A percentile compares a stretch with the other conserved stretches of the same genome.
Evolutionary conservation across 2,329 filamentous ascomycete genomes (phyloP).

Genomic region (Cladorrhinum sp.): DNA sequence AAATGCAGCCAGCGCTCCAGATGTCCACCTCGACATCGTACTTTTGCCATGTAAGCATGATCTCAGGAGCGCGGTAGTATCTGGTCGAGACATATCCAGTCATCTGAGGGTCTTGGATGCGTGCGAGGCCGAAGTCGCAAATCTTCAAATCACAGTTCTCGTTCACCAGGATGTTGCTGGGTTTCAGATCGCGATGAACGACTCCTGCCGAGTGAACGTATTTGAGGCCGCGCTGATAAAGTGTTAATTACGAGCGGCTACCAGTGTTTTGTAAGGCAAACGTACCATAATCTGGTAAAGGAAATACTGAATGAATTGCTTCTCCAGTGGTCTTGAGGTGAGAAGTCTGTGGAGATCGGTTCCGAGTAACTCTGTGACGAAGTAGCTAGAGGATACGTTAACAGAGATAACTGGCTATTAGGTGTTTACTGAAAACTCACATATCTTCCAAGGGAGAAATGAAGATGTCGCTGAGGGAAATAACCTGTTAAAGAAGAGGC

Average conservation of each 20-base stretch:
- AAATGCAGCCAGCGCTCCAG: constrained; percentile 98
- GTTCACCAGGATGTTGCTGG: constrained; percentile 98
- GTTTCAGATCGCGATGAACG: constrained; percentile 95
- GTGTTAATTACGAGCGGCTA: not conserved
- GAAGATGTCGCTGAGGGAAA: constrained; percentile 98
- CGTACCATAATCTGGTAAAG: constrained; percentile 96
- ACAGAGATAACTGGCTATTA: constrained; percentile 8
- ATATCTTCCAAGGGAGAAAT: constrained; percentile 98
- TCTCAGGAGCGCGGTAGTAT: constrained; percentile 98
- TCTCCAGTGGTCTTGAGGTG: constrained; percentile 93
- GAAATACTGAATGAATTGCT: constrained; percentile 99
- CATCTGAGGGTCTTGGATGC: constrained; percentile 99
- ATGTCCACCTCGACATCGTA: constrained; percentile 99
- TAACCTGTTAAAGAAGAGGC: constrained; percentile 51
- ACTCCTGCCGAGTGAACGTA: constrained; percentile 98
- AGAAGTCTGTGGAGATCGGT: constrained; percentile 94
- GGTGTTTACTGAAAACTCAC: constrained; percentile 48
- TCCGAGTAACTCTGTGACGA: constrained; percentile 94
- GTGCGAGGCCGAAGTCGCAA: constrained; percentile 95
- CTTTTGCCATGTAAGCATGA: constrained; percentile 99
- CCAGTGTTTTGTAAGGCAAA: not conserved
- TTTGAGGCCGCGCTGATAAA: constrained; percentile 83
- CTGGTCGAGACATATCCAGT: constrained; percentile 97
- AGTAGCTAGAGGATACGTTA: constrained; percentile 63
- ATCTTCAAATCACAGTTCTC: constrained; percentile 99